Conservation (phyloP, 768 basidiomycete genomes). For the Rhodotorula graminis region DNA sequence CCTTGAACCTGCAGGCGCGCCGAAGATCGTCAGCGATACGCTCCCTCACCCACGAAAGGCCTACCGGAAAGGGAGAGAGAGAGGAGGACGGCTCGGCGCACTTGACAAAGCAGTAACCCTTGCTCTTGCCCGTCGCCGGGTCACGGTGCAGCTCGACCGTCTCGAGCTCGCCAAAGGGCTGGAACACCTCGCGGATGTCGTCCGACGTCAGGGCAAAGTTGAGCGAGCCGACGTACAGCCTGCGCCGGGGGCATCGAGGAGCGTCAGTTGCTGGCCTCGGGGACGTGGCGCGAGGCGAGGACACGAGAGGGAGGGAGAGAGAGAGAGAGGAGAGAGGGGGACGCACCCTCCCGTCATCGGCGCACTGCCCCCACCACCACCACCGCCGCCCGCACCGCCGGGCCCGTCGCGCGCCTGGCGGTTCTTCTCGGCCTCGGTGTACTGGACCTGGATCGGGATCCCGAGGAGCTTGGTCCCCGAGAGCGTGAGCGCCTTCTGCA, state of each 20-base stretch:
- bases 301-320: not conserved
- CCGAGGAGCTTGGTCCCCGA: conserved; percentile 98
- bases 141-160: conserved; percentile 97
- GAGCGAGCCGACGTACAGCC: conserved; percentile 92
- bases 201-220: conserved; percentile 95
- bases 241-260: conserved; percentile 46
- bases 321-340: not conserved
- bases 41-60: too few relatives aligned
- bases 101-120: conserved; percentile 98
- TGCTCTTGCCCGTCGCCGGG: conserved; percentile 87
- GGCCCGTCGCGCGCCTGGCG: conserved; percentile 30
- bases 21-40: too few relatives aligned
- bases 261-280: not conserved
- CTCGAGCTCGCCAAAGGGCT: conserved; percentile 95
- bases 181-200: conserved; percentile 98
- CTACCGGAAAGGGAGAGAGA: too few relatives aligned
- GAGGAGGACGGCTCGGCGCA: conserved; percentile 54
- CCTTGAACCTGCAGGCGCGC: conserved; percentile 62
- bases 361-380: not conserved
- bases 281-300: too few relatives aligned
- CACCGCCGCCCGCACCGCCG: not conserved
- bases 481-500: conserved; percentile 81
- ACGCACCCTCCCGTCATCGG: conserved; percentile 36
- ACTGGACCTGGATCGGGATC: conserved; percentile 90
- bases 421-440: conserved; percentile 90